Evolutionary conservation across 306 rosid genomes (phyloP).

Genomic region (Medicago truncatula): MtrunA17r5.0-ANR NC_053043.1:4168501-4169000

Average conservation of each 20-base stretch:
- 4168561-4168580: conserved; percentile 33
- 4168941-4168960: conserved; percentile 83
- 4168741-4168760: conserved; percentile 74
- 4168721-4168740: conserved; percentile 65
- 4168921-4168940: conserved; percentile 44
- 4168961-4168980: conserved; percentile 75
- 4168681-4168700: conserved; percentile 17
- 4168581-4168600: neutral
- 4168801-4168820: conserved; percentile 73
- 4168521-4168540: conserved; percentile 71
- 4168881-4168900: conserved; percentile 28
- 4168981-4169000: conserved; percentile 77
- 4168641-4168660: no score
- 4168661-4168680: neutral
- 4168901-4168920: neutral
- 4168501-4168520: conserved; percentile 73
- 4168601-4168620: neutral
- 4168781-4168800: conserved; percentile 77
- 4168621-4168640: no score
- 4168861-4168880: conserved; percentile 24
- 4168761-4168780: conserved; percentile 76
- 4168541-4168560: conserved; percentile 61
- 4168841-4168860: conserved; percentile 4
- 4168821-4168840: conserved; percentile 33
- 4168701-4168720: conserved; percentile 88